Base-by-base conservation (phyloP, 768 basidiomycete species). In the Fomitopsis serialis region DNA sequence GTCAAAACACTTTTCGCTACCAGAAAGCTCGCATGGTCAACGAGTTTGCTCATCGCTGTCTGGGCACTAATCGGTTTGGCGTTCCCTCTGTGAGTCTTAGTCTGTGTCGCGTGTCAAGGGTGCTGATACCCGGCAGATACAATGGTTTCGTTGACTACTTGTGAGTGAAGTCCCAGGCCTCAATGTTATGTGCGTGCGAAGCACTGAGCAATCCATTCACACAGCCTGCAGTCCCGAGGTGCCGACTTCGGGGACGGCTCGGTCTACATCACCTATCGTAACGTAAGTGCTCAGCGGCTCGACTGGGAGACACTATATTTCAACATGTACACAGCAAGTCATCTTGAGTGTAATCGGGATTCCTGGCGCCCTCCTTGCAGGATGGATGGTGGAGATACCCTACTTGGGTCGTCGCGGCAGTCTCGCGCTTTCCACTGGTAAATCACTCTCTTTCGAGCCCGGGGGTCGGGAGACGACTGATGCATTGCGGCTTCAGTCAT, bases 21-120 rank as follows among this genome's bases (percentile, higher is more conserved):
- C 12, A 67, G 69, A 35, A 74, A 74, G 57, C 58, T 82, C 50
- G 79, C 79, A 1, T 73, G 68, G 52, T 79, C 77, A n/a, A 80
- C 81, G 0, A 70, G 63, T 21, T 53, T 81, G 27, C 56, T 82
- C 52, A 80, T 83, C 40, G 32, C 70, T n/a, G 51, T 82, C 15
- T 82, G 80, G 81, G 87, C 80, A 1, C 72, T 90, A 42, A 90
- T 91, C 54, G 89, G 88, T 7, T 75, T 90, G 13, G 87, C 87
- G 2, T 89, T 84, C 58, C 86, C 88, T 15, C 67, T 90, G 72
- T 84, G 57, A 66, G 75, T 64, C 11, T 45, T 61, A 8, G 19
- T n/a, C 49, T 22, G 2, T 21, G 19, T 40, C 15, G 23, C 22
- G 3, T 15, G 23, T 36, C 24, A n/a, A 36, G 10, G 50, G 53